Evolutionary conservation across 2,329 filamentous ascomycete species (phyloP).

Genomic region (Aspergillus candidus): DNA sequence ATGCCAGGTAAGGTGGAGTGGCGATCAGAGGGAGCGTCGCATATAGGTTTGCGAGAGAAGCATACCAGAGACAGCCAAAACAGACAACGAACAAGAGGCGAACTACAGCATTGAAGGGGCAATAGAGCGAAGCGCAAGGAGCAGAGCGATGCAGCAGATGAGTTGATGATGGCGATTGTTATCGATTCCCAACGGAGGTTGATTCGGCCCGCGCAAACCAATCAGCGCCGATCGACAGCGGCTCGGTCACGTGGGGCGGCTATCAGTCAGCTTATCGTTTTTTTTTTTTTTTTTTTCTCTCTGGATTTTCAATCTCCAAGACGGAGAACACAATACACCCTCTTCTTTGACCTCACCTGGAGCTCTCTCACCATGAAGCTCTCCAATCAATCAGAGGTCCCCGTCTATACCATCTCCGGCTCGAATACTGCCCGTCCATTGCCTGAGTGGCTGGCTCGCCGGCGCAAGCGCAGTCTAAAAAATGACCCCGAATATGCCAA

Average conservation of each 20-base stretch:
- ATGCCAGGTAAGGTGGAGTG: slow-evolving; percentile 1
- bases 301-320: slow-evolving; percentile 1
- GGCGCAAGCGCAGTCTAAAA: slow-evolving; percentile 85
- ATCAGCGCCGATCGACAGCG: slow-evolving; percentile 19
- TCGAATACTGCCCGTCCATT: slow-evolving; percentile 79
- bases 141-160: no score
- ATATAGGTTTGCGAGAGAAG: no score
- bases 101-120: no score
- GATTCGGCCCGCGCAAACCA: slow-evolving; percentile 26
- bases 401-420: slow-evolving; percentile 92
- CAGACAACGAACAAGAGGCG: neutral
- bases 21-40: neutral
- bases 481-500: slow-evolving; percentile 89
- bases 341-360: slow-evolving; percentile 8
- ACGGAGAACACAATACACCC: neutral
- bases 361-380: slow-evolving; percentile 39
- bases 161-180: neutral
- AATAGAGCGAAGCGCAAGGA: no score
- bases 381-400: slow-evolving; percentile 66
- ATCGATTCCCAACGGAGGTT: slow-evolving; percentile 28
- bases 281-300: slow-evolving; percentile 24
- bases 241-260: slow-evolving; percentile 25
- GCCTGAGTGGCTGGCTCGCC: slow-evolving; percentile 89
- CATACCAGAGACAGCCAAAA: no score
- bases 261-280: slow-evolving; percentile 12